Base-by-base conservation (phyloP, 768 basidiomycete genomes). In the Pleurotus platypus region DNA sequence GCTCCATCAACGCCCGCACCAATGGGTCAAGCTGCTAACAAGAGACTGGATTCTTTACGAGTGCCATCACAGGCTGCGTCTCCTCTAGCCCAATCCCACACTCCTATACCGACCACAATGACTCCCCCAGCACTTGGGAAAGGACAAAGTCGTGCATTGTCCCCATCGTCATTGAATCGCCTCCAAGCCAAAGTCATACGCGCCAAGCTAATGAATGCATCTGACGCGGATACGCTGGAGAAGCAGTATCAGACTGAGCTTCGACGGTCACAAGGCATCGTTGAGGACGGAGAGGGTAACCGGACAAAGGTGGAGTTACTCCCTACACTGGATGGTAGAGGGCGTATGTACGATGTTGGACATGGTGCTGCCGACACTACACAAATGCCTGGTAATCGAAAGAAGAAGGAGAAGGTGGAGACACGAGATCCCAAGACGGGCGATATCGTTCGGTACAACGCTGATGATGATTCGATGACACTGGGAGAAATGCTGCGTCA, bases 401-500 rank as follows among this genome's bases (percentile, higher is more conserved):
- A 82, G 70, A 91, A 89, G 74, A 91, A 87, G 64, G 85, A 86
- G 69, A 88, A 89, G 67, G 86, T 84, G 56, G 93, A 96, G 69
- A 94, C 92, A 1, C 89, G 89, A 55, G 94, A 98, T 66, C 80
- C 82, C 15, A 92, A 91, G 70, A 94, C 94, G 0, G 95, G 95
- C 4, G 91, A 98, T 53, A 75, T 97, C 27, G 71, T 98, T 50
- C 84, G 95, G 18, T 87, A 87, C 69, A 94, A 96, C 70, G 86
- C 89, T 2, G 94, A 98, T 64, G 96, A 98, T 64, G 94, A 98
- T 67, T 79, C 79, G 0, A 80, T 84, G 18, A 90, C 93, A 0
- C 78, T 98, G 3, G 90, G 90, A 1, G 95, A 99, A 64, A 85
- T 99, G 79, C 78, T 98, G 46, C 82, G 97, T 30, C 94, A 97